Conservation (phyloP, 371 early-diverging fungal species). For the Coemansia sp. region DNA sequence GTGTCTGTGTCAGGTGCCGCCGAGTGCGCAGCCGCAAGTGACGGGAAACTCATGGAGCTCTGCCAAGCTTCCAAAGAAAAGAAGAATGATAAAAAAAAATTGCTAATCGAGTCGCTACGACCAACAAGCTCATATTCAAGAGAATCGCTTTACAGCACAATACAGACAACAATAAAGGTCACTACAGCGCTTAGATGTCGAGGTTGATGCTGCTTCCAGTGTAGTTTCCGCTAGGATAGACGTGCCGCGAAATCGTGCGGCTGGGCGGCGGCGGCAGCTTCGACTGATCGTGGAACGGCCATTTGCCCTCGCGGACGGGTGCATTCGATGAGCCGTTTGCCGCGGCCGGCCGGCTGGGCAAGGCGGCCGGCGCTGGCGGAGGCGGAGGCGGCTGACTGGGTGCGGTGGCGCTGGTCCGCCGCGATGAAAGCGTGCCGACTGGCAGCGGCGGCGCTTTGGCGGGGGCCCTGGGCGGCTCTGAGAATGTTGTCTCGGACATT, state of each 20-base stretch:
- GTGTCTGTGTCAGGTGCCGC: not conserved
- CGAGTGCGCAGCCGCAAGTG: not conserved
- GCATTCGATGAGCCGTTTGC: slow-evolving; percentile 8
- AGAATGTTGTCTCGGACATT: not conserved
- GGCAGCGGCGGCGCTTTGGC: slow-evolving; percentile 10
- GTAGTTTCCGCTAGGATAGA: slow-evolving; percentile 38
- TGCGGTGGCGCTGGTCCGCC: slow-evolving; percentile 20
- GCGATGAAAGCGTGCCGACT: slow-evolving; percentile 1
- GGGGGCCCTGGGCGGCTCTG: slow-evolving; percentile 4
- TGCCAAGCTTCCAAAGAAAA: no score
- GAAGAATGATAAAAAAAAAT: no score
- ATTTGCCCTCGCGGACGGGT: slow-evolving; percentile 43
- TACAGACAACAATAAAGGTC: not conserved
- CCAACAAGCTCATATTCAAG: no score
- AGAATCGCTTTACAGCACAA: no score
- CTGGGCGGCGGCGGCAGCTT: slow-evolving; percentile 28
- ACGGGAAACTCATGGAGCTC: no score
- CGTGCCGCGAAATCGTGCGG: slow-evolving; percentile 13
- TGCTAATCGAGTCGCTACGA: no score
- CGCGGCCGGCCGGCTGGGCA: not conserved
- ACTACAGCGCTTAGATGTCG: slow-evolving; percentile 7
- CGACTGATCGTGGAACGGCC: slow-evolving; percentile 39
- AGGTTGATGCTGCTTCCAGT: slow-evolving; percentile 32
- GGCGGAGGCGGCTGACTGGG: slow-evolving; percentile 33
- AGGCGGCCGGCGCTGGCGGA: slow-evolving; percentile 8